Conservation (phyloP, 2,329 filamentous ascomycete species). For the Xylaria sp. region DNA sequence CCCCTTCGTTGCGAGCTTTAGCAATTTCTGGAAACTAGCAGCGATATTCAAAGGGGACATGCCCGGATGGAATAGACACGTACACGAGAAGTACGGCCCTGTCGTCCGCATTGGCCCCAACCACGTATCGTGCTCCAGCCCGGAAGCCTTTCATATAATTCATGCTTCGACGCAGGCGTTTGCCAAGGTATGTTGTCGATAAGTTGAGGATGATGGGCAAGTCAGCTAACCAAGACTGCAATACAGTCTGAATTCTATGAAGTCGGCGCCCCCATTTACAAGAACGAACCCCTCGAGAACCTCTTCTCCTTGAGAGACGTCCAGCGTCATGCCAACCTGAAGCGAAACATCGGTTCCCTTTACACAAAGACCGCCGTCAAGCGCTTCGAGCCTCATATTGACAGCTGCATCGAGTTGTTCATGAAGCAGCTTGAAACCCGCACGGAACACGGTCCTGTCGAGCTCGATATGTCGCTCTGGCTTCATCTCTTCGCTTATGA, state of each 20-base stretch:
- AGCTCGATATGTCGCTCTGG: constrained; percentile 1
- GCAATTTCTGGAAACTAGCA: constrained; percentile 16
- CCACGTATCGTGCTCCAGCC: constrained; percentile 16
- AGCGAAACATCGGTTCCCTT: constrained; percentile 13
- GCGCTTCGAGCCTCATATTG: constrained; percentile 10
- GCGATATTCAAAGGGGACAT: constrained; percentile 7
- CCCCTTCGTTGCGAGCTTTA: constrained; percentile 12
- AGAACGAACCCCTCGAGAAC: not conserved
- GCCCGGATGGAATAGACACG: constrained; percentile 8
- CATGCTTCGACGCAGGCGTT: constrained; percentile 10
- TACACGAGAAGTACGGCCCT: constrained; percentile 15
- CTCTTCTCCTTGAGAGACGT: constrained; percentile 5
- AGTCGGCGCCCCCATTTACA: constrained; percentile 3
- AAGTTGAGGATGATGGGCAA: not conserved
- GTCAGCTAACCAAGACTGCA: not conserved
- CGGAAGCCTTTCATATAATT: constrained; percentile 11
- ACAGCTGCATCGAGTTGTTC: constrained; percentile 11
- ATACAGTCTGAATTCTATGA: constrained; percentile 7
- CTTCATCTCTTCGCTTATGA: constrained; percentile 17
- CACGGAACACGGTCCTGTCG: constrained; percentile 5
- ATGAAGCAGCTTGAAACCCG: constrained; percentile 5
- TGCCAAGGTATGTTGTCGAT: constrained; percentile 4
- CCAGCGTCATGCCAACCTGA: constrained; percentile 6
- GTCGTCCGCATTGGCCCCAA: constrained; percentile 17
- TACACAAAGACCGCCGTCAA: constrained; percentile 14